Evolutionary conservation across 2,329 filamentous ascomycete species (phyloP), one percentile per base, ranked within the genome.

Genomic region (Hymenoscyphus linearis): DNA sequence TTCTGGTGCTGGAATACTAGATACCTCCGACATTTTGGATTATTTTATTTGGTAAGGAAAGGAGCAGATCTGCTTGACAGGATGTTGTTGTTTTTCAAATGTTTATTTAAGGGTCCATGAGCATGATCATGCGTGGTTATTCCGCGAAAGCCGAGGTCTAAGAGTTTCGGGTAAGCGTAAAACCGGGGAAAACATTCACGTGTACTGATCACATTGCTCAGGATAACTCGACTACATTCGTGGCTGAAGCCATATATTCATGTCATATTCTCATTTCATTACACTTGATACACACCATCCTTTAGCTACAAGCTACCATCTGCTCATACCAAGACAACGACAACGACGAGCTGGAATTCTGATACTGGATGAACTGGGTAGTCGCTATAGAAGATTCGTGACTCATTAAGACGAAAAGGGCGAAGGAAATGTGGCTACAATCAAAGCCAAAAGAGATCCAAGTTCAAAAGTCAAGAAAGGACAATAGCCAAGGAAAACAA

Each of bases 351-450:
- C 59, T 36, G 56, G 64, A 61, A 66, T 67, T 62, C 61, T 59
- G 56, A 67, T 60, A 68, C 62, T 60, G 62, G 4, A 70, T 63
- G 63, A 71, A 70, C 60, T 66, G 71, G 72, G 72, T 74, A 73
- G 70, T 73, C 72, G 72, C 72, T 71, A 68, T 72, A 74, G 70
- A 69, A 73, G 70, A 74, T 73, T 74, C 72, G 72, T 74, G 65
- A 67, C 68, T 71, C 72, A 70, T 74, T 62, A 73, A 61, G 66
- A 70, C 61, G 67, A 65, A 67, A 62, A 54, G 53, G 60, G 64
- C 64, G 63, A 69, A 69, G 59, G 69, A 69, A 63, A 69, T 65
- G 64, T 52, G 65, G 63, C 65, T 60, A 67, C 60, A 69, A 67
- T 65, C 65, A 68, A 68, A 65, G 60, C 66, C 64, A 63, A 62